Percentiles rank a stretch among this genome's conserved stretches.
Conservation (phyloP, 805 yeast species). For the Spathaspora girioi region DNA sequence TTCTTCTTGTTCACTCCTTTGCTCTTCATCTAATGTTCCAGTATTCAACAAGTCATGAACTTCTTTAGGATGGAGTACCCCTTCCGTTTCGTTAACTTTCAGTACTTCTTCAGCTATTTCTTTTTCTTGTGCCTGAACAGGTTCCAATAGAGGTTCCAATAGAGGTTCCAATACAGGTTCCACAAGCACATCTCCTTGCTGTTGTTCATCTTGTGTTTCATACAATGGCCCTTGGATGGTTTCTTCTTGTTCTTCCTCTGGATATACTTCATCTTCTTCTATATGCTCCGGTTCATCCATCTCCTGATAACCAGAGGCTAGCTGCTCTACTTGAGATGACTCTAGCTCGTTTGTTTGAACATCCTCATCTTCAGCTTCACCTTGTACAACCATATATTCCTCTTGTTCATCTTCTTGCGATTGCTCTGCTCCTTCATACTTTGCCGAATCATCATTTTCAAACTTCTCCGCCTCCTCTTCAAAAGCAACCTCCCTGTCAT, state of each 20-base stretch:
- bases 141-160: too few species aligned
- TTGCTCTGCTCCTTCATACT: too few species aligned
- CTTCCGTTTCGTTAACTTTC: too few species aligned
- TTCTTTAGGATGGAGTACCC: neutral
- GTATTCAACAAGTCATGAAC: neutral
- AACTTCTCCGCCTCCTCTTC: neutral
- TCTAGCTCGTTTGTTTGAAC: neutral
- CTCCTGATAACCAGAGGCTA: neutral
- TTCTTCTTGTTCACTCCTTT: neutral
- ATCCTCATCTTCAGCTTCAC: neutral
- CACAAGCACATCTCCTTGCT: constrained; percentile 1
- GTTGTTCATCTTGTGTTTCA: neutral
- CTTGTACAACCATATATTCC: too few species aligned
- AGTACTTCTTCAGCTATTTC: constrained; percentile 6
- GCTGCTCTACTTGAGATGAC: neutral
- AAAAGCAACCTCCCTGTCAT: neutral
- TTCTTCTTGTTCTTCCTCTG: constrained; percentile 2
- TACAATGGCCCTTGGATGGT: neutral
- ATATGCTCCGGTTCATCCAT: too few species aligned
- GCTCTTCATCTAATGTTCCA: too few species aligned
- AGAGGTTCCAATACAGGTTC: too few species aligned
- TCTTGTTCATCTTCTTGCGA: too few species aligned
- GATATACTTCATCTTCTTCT: neutral
- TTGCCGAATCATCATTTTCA: too few species aligned
- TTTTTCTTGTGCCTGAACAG: constrained; percentile 8